Evolutionary conservation across 2,329 filamentous ascomycete species (phyloP).

Genomic region (Claviceps citrina): DNA sequence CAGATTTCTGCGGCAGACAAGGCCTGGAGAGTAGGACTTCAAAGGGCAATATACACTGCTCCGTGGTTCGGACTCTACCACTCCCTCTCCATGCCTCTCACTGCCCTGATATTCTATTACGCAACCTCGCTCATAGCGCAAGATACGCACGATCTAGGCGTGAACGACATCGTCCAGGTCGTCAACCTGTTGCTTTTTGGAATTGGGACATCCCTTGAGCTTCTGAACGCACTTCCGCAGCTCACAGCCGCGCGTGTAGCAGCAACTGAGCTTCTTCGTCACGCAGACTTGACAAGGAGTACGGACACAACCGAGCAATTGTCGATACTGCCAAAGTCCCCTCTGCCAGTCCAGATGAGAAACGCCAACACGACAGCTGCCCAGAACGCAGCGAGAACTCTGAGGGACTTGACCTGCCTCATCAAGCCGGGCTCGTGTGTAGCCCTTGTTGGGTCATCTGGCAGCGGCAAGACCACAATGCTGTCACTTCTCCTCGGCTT

Average conservation of each 20-base stretch:
- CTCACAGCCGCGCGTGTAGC: conserved; percentile 59
- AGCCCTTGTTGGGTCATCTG: conserved; percentile 70
- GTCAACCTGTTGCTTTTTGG: conserved; percentile 76
- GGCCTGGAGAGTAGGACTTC: conserved; percentile 46
- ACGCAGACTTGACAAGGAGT: conserved; percentile 38
- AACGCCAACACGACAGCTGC: conserved; percentile 42
- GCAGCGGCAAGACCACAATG: conserved; percentile 83
- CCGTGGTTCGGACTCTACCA: conserved; percentile 66
- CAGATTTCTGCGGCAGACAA: conserved; percentile 35
- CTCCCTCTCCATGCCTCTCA: conserved; percentile 53
- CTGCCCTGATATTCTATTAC: conserved; percentile 73
- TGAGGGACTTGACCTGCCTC: conserved; percentile 29
- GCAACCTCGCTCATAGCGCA: conserved; percentile 48
- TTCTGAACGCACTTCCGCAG: conserved; percentile 65
- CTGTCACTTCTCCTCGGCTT: conserved; percentile 59
- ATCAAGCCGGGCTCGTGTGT: conserved; percentile 50
- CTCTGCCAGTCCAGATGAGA: conserved; percentile 30
- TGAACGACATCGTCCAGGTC: conserved; percentile 52
- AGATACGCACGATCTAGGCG: conserved; percentile 27
- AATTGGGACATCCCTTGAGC: conserved; percentile 53
- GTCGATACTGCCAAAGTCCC: conserved; percentile 11
- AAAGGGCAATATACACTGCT: conserved; percentile 51
- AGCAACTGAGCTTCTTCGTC: conserved; percentile 51
- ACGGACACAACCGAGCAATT: conserved; percentile 18
- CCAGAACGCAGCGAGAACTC: not conserved